phyloP scores from a whole-genome alignment of 1,284 basidiomycete species.

The Trichosporon asahii region DNA sequence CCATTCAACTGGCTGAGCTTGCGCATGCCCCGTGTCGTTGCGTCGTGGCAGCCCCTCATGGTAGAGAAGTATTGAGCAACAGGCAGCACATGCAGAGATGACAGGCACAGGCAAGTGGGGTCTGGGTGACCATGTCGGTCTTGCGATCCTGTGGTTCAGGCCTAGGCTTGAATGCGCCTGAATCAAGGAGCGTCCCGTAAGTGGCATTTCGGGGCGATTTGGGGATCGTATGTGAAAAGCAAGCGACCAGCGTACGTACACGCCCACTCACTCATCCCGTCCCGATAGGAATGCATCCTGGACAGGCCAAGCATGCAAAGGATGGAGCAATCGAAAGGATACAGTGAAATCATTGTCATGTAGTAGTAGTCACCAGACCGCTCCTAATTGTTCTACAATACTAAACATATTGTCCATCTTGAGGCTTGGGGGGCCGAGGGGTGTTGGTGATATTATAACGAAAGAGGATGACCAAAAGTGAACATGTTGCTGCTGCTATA shows the following conservation, averaged over 20 bases:
- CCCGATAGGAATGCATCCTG: neutral
- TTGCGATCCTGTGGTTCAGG: neutral
- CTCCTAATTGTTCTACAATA: slow-evolving; percentile 7
- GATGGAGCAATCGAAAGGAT: neutral
- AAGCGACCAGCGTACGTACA: neutral
- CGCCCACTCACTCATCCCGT: neutral
- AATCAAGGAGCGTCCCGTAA: neutral
- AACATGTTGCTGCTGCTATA: neutral
- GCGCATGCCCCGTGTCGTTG: neutral
- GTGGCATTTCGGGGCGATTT: neutral
- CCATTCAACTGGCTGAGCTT: neutral
- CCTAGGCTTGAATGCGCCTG: neutral
- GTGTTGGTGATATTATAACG: slow-evolving; percentile 5
- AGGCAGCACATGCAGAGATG: too few species aligned
- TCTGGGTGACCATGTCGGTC: neutral
- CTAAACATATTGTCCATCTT: neutral
- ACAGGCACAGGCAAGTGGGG: neutral
- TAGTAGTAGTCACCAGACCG: slow-evolving; percentile 5
- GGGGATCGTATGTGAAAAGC: neutral
- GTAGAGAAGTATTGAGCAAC: too few species aligned
- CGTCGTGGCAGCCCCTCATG: neutral
- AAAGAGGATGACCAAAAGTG: neutral
- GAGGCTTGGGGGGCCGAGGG: slow-evolving; percentile 3
- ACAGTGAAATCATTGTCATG: slow-evolving; percentile 3
- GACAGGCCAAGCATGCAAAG: neutral